A percentile compares a stretch with the other conserved stretches of the same genome.
phyloP scores from a whole-genome alignment of 2,329 filamentous ascomycete species.

The Juglanconis oblonga region DNA sequence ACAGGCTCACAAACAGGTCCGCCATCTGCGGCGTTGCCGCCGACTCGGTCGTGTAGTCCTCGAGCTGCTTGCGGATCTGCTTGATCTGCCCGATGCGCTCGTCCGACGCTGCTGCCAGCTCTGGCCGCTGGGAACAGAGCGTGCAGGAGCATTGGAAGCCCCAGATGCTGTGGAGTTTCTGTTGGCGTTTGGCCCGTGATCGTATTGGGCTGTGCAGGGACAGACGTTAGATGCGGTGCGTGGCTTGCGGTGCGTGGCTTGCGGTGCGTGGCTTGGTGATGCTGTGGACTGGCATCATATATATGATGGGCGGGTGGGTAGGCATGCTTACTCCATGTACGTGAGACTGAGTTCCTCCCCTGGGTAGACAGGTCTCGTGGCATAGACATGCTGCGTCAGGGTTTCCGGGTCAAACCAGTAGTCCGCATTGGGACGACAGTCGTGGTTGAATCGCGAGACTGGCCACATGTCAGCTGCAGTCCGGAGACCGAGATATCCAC shows the following conservation, averaged over 20 bases:
- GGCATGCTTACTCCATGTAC: slow-evolving; percentile 36
- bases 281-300: too few relatives aligned
- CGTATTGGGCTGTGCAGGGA: slow-evolving; percentile 27
- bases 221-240: neutral
- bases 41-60: slow-evolving; percentile 28
- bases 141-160: slow-evolving; percentile 40
- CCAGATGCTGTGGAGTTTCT: slow-evolving; percentile 33
- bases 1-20: slow-evolving; percentile 36
- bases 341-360: slow-evolving; percentile 43
- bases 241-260: neutral
- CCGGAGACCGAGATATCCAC: neutral
- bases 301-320: too few relatives aligned
- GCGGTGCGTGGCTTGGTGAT: neutral
- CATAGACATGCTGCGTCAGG: slow-evolving; percentile 37
- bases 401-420: slow-evolving; percentile 39
- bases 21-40: slow-evolving; percentile 35
- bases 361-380: slow-evolving; percentile 35
- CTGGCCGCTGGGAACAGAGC: slow-evolving; percentile 30
- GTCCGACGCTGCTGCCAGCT: slow-evolving; percentile 33
- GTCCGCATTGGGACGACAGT: slow-evolving; percentile 43
- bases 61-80: slow-evolving; percentile 28
- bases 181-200: slow-evolving; percentile 27
- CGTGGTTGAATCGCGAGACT: slow-evolving; percentile 42
- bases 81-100: slow-evolving; percentile 34
- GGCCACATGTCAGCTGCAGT: neutral